Base-by-base conservation (phyloP, 2,329 filamentous ascomycete species). In the Penicillium hesseltinei region DNA sequence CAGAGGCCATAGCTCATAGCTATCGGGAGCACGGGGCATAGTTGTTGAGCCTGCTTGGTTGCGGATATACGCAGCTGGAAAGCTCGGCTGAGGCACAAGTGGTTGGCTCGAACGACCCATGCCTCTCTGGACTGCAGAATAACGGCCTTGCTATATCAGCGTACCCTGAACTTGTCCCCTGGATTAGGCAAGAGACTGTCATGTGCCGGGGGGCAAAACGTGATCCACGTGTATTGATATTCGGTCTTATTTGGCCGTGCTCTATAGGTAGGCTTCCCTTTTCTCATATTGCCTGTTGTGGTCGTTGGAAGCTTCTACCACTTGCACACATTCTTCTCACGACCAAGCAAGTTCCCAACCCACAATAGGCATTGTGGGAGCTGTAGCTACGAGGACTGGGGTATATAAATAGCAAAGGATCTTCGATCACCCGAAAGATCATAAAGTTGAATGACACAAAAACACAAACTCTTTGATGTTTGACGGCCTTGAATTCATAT, bases 221-320 rank as follows among this genome's bases (percentile, higher is more conserved):
- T 57, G 49, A 59, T 59, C 65, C 64, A 67, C 62, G 65, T 64
- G 61, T 61, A 48, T 52, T 56, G 38, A 45, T 50, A 35, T 54
- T 51, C 33, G 46, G 56, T 36, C 35, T 51, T 60, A 53, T 60
- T 54, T 62, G 42, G 38, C 40, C 35, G 35, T 56, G 27, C 33
- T 40, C 11, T 35, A n/a, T 55, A 31, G 33, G 42, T 42, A 46
- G 21, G 8, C 19, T 53, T 35, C 42, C 48, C 43, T 42, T 52
- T 59, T 23, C 39, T 54, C 25, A 44, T 31, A 2, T 52, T 58
- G 39, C 51, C 52, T 56, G n/a, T 56, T 58, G 17, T 27, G 40
- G 56, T 19, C 25, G 46, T 51, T 57, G 29, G 36, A 57, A 57
- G 49, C 43, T 53, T 57, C 54, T 38, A 53, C 27, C 19, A 15